Base-by-base conservation (phyloP, 192 early-diverging fungal genomes). In the Coemansia sp. region DNA sequence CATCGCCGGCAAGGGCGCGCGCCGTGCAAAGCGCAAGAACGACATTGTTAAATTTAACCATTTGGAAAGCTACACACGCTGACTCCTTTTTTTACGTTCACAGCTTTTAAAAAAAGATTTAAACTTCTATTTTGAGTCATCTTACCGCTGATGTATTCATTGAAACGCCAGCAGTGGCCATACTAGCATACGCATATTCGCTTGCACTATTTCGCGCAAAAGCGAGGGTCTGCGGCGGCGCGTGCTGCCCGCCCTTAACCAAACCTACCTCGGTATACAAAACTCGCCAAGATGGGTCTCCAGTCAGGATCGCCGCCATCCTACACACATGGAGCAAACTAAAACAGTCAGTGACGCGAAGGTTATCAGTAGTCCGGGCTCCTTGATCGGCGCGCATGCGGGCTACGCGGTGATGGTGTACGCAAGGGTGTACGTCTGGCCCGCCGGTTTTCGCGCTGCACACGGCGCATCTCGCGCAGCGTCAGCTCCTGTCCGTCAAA, bases 401-500 rank as follows among this genome's bases (percentile, higher is more conserved):
- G 72, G 58, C 77, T 74, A 8, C 78, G 69, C n/a, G 78, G 78
- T 30, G 78, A 81, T 31, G 78, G 78, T 51, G 78, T 81, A 54
- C 70, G 73, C 29, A 62, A 66, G 14, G 63, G 66, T 24, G 71
- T 63, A 11, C 51, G 61, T 31, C 64, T 61, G 19, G 29, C 46
- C 24, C 72, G 73, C 4, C 73, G 69, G 57, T 56, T 64, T 23
- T 81, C 78, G 9, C 78, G 61, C 70, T 81, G 73, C 9, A 81
- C 70, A n/a, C 73, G 70, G n/a, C 79, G 74, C 74, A 82, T 82
- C 71, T 76, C 74, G 27, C 68, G 69, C 11, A 83, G 6, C 2
- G 80, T 83, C 52, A 83, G 70, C 2, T 78, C 78, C 68, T 99
- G 97, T 51, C 90, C 90, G 20, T 90, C 93, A 64, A 85, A 90